Evolutionary conservation across 257 asterid species (phyloP), one percentile per base, ranked within the genome.

Genomic region (Lavandula angustifolia): DNA sequence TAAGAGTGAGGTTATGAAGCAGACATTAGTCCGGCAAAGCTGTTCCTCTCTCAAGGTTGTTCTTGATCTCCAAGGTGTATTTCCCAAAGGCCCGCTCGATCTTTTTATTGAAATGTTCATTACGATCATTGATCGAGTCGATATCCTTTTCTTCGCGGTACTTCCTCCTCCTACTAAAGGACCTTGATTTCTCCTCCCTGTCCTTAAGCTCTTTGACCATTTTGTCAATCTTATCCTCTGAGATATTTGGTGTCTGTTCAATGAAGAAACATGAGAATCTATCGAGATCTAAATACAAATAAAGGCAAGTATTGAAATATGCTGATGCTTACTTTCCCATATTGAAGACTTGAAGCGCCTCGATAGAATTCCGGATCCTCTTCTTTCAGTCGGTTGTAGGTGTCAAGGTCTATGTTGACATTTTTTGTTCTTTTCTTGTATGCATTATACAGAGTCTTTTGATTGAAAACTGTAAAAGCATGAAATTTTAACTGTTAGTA

Each of bases 131-230:
- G 69, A 94, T 94, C 2, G 97, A 94, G 84, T 90, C 97, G 11
- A 94, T 83, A 71, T 94, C 99, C 85, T 94, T 92, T 77, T 92
- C 99, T 79, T 90, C 99, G 12, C 82, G 95, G 73, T 72, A 90
- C 87, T 83, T 85, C 54, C 99, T 84, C 87, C 99, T 87, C 80
- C 99, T 82, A 73, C 99, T 94, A 60, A 94, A 94, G 60, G 96
- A 55, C 62, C 82, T 75, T 16, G 91, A 75, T 72, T 94, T 94
- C 64, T 87, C 94, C 3, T 94, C 99, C 75, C 87, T 82, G 55
- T 83, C 96, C 73, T 79, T 86, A 29, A 94, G 94, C 70, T 90
- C 97, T 78, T 90, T 83, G 69, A 94, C 85, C 99, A 94, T 90
- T 72, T 69, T 85, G 65, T 90, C 97, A 76, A 94, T 62, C 84